phyloP scores from a whole-genome alignment of 2,329 filamentous ascomycete genomes.

The Metarhizium rileyi region DNA sequence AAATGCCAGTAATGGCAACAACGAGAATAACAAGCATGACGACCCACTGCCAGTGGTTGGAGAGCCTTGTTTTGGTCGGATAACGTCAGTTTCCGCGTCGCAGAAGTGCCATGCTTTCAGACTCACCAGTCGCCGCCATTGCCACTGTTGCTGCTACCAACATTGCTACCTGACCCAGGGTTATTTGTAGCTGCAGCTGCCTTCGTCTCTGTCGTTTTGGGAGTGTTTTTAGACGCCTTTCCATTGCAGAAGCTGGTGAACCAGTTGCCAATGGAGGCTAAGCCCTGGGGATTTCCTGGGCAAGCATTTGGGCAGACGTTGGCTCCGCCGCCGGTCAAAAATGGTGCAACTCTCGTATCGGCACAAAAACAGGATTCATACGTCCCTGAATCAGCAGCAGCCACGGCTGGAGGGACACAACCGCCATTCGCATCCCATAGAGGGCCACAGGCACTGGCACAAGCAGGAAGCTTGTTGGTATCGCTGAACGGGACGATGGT shows the following conservation, averaged over 20 bases:
- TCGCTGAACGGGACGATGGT: constrained; percentile 47
- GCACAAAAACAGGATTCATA: constrained; percentile 69
- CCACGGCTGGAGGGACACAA: constrained; percentile 52
- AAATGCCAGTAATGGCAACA: constrained; percentile 57
- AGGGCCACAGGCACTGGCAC: constrained; percentile 47
- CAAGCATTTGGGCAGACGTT: constrained; percentile 56
- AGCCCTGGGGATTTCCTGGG: constrained; percentile 32
- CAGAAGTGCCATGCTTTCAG: neutral
- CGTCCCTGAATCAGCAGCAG: constrained; percentile 36
- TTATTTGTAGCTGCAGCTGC: neutral
- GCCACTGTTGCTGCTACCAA: constrained; percentile 12
- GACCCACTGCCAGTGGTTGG: constrained; percentile 68
- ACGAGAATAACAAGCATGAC: constrained; percentile 69
- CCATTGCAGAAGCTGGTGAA: constrained; percentile 56
- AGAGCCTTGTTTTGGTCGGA: constrained; percentile 41
- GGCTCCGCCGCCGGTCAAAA: constrained; percentile 40
- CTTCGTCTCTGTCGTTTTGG: constrained; percentile 8
- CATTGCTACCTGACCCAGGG: constrained; percentile 3
- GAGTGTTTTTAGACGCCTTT: constrained; percentile 13
- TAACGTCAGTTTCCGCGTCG: neutral
- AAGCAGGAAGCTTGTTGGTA: constrained; percentile 43
- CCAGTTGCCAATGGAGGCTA: constrained; percentile 57
- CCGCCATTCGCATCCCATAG: constrained; percentile 62
- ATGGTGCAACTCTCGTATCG: constrained; percentile 46
- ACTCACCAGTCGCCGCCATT: constrained; percentile 38